Conservation (phyloP, 202 grass and related monocot genomes). For the Setaria viridis region DNA sequence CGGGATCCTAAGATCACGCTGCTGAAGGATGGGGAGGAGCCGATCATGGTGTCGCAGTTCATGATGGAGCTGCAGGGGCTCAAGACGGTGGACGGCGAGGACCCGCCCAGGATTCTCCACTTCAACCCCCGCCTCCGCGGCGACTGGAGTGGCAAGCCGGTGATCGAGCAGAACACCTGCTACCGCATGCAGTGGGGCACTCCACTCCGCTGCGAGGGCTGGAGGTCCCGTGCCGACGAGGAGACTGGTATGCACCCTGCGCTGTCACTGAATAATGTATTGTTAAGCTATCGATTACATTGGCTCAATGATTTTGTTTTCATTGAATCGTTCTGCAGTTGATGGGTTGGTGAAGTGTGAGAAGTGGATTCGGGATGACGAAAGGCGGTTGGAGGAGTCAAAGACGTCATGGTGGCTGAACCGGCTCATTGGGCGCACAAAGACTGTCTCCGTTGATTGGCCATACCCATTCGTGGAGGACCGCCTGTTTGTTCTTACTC, state of each 20-base stretch:
- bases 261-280: neutral
- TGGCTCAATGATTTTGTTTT: conserved; percentile 33
- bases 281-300: neutral
- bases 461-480: conserved; percentile 89
- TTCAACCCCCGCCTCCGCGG: conserved; percentile 77
- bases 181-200: conserved; percentile 93
- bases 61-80: conserved; percentile 89
- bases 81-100: conserved; percentile 81
- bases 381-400: conserved; percentile 55
- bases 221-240: conserved; percentile 72
- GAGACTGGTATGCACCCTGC: conserved; percentile 62
- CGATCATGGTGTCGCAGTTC: conserved; percentile 92
- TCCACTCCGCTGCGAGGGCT: conserved; percentile 76
- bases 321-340: conserved; percentile 50
- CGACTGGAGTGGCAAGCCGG: conserved; percentile 78
- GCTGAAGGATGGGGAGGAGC: conserved; percentile 70
- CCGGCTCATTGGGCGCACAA: conserved; percentile 82
- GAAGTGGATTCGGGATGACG: conserved; percentile 84
- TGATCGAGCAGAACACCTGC: conserved; percentile 89
- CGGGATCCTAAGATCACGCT: conserved; percentile 71
- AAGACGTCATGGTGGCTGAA: conserved; percentile 92
- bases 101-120: conserved; percentile 87
- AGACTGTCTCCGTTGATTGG: conserved; percentile 76
- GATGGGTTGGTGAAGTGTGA: conserved; percentile 81
- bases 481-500: conserved; percentile 89